Percentiles rank a stretch among this genome's conserved stretches.
phyloP scores from a whole-genome alignment of 208 protist genomes.

The Crithidia expoeki region DNA sequence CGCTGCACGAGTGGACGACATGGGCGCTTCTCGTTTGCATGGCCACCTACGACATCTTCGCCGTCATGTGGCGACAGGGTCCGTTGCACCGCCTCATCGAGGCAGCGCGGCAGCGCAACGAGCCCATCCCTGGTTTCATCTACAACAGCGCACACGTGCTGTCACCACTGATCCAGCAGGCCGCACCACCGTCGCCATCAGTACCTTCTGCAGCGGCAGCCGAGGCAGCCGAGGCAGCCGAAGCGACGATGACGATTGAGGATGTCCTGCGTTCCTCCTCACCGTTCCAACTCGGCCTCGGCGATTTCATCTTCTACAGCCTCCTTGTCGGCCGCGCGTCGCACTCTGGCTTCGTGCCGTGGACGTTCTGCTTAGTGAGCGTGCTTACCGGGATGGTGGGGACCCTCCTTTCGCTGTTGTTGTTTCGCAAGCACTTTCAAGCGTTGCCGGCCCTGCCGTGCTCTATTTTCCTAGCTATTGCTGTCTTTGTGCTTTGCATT shows the following conservation, averaged over 20 bases:
- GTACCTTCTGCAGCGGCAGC: background rate
- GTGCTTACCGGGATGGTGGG: constrained; percentile 69
- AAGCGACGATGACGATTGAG: constrained; percentile 5
- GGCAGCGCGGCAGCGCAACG: constrained; percentile 54
- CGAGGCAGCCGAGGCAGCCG: background rate
- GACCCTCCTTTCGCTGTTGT: constrained; percentile 63
- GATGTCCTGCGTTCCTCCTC: constrained; percentile 5
- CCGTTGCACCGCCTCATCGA: constrained; percentile 81
- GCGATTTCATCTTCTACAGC: constrained; percentile 92
- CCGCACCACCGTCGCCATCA: background rate
- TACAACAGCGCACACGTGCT: constrained; percentile 63
- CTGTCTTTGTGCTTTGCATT: constrained; percentile 51
- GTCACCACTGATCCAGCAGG: background rate
- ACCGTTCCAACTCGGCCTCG: constrained; percentile 82
- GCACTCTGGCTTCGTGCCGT: constrained; percentile 53
- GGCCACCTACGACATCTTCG: constrained; percentile 85
- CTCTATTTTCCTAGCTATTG: constrained; percentile 67
- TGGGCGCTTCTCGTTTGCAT: constrained; percentile 82
- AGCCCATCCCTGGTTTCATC: constrained; percentile 83
- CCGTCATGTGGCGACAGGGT: constrained; percentile 79
- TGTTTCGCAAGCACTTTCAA: constrained; percentile 41
- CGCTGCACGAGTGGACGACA: constrained; percentile 83
- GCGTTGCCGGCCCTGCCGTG: constrained; percentile 85
- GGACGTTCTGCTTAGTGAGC: constrained; percentile 57
- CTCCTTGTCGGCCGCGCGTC: constrained; percentile 71